phyloP scores from a whole-genome alignment of 2,329 filamentous ascomycete genomes.

The Teratosphaeria pseudoeucalypti region DNA sequence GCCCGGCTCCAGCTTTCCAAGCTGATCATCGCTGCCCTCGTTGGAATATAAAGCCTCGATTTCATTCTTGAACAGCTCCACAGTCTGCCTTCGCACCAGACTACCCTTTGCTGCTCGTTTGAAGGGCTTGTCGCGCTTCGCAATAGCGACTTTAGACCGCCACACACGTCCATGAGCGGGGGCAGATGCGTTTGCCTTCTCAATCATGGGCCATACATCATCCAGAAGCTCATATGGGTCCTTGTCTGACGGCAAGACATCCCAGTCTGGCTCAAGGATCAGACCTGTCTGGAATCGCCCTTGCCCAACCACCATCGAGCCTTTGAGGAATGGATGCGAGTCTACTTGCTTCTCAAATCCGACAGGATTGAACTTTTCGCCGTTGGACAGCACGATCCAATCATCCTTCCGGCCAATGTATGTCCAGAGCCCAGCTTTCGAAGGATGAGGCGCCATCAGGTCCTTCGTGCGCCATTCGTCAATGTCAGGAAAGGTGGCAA shows the following conservation, averaged over 20 bases:
- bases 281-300: slow-evolving; percentile 20
- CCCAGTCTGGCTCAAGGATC: slow-evolving; percentile 18
- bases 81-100: slow-evolving; percentile 32
- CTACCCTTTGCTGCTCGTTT: slow-evolving; percentile 37
- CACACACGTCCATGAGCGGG: slow-evolving; percentile 34
- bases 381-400: slow-evolving; percentile 20
- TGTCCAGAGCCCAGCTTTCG: slow-evolving; percentile 15
- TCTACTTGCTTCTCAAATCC: slow-evolving; percentile 6
- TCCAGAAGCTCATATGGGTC: slow-evolving; percentile 25
- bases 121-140: slow-evolving; percentile 35
- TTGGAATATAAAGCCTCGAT: slow-evolving; percentile 36
- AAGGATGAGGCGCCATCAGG: slow-evolving; percentile 17
- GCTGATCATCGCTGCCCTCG: slow-evolving; percentile 7
- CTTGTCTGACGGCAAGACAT: slow-evolving; percentile 4
- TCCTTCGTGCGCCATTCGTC: slow-evolving; percentile 21
- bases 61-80: slow-evolving; percentile 31
- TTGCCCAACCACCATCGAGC: slow-evolving; percentile 24
- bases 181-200: slow-evolving; percentile 32
- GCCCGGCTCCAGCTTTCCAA: slow-evolving; percentile 5
- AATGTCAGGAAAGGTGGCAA: slow-evolving; percentile 20
- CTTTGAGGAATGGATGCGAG: slow-evolving; percentile 15
- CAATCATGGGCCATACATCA: slow-evolving; percentile 35
- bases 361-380: slow-evolving; percentile 21
- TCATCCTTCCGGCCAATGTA: slow-evolving; percentile 20
- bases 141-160: slow-evolving; percentile 33